These are phyloP conservation scores for Monilinia laxa DNA, from an alignment of 2,329 filamentous ascomycete species.

Conservation along the genomic window DNA sequence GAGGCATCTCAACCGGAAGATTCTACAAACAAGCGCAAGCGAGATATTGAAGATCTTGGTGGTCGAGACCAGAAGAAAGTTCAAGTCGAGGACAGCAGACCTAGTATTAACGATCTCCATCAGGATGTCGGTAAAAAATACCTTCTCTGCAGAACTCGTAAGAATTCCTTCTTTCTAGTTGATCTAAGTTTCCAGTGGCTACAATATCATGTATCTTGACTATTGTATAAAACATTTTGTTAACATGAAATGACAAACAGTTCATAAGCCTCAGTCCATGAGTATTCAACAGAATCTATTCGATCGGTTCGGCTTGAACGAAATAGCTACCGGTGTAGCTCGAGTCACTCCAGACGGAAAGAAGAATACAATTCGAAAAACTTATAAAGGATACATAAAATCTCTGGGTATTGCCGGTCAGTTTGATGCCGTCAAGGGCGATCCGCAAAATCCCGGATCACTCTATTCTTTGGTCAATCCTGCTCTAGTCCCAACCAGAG, in stretches of 20 bases:
- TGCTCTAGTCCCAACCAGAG: conserved; percentile 44
- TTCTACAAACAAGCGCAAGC: conserved; percentile 62
- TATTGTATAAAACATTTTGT: conserved; percentile 37
- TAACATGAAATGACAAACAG: conserved; percentile 40
- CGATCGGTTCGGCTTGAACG: conserved; percentile 55
- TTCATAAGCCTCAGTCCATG: conserved; percentile 44
- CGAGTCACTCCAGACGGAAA: conserved; percentile 63
- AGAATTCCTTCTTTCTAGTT: conserved; percentile 51
- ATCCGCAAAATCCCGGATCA: conserved; percentile 44
- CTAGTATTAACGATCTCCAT: conserved; percentile 64
- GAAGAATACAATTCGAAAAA: conserved; percentile 66
- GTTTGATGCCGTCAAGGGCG: conserved; percentile 59
- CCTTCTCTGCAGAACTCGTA: conserved; percentile 66
- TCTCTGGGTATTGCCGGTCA: conserved; percentile 60
- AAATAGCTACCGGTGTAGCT: conserved; percentile 60
- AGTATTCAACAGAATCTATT: conserved; percentile 58
- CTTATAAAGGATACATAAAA: conserved; percentile 69
- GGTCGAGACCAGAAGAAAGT: conserved; percentile 61
- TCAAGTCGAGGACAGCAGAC: conserved; percentile 59
- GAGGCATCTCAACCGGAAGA: conserved; percentile 46
- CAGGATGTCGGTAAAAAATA: conserved; percentile 67
- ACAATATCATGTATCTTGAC: conserved; percentile 26
- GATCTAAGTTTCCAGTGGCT: conserved; percentile 25
- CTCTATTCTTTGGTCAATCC: conserved; percentile 51
- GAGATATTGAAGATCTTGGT: conserved; percentile 55